Conservation (phyloP, 2,329 filamentous ascomycete species). For the Didymosphaeria variabile region DNA sequence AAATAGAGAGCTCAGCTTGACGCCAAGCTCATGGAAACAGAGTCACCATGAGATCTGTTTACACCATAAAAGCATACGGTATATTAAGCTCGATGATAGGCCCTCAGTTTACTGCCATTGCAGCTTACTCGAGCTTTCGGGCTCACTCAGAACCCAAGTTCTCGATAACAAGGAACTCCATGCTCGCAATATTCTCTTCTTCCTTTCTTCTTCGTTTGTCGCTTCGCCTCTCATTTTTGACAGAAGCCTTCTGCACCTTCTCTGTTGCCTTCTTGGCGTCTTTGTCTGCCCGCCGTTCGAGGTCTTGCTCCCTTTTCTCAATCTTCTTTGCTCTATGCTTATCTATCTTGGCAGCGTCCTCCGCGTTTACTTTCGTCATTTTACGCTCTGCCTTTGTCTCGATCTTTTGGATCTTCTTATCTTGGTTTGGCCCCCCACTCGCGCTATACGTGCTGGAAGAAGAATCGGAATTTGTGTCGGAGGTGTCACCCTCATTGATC, state of each 20-base stretch:
- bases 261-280: neutral
- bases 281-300: neutral
- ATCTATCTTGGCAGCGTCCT: neutral
- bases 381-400: neutral
- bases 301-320: neutral
- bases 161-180: neutral
- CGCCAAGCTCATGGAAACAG: too few relatives aligned
- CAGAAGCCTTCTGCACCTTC: neutral
- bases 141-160: too few relatives aligned
- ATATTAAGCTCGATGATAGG: too few relatives aligned
- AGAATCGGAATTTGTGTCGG: neutral
- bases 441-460: neutral
- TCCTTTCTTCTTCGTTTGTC: neutral
- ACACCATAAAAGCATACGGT: too few relatives aligned
- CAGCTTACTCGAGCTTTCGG: too few relatives aligned
- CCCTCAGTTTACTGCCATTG: too few relatives aligned
- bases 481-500: neutral
- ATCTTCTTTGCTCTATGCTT: neutral
- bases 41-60: too few relatives aligned
- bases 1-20: constrained; percentile 29
- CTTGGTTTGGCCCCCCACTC: neutral
- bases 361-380: neutral
- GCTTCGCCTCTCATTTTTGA: neutral
- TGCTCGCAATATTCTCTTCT: neutral
- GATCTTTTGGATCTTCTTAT: neutral